A percentile compares a stretch with the other conserved stretches of the same genome.
These are phyloP conservation scores for Paraleonurus japonicus DNA, from an alignment of 257 asterid genomes.

Conservation along the genomic window DNA sequence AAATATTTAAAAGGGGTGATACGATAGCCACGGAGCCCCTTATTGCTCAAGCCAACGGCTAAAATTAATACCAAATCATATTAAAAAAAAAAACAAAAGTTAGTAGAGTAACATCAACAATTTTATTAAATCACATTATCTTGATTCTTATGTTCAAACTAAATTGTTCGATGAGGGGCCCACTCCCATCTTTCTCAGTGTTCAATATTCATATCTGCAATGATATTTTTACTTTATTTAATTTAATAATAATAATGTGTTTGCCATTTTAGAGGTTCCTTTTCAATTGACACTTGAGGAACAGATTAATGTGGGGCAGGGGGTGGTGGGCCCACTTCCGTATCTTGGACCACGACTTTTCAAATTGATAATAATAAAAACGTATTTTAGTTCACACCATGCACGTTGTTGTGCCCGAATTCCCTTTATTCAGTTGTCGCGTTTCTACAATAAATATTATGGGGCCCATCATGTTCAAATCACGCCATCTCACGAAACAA, in stretches of 20 bases:
- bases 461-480: neutral
- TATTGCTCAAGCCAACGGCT: too few species aligned
- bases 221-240: neutral
- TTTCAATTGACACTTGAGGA: constrained; percentile 19
- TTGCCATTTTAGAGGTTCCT: constrained; percentile 3
- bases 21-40: too few species aligned
- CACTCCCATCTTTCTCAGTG: constrained; percentile 16
- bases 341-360: constrained; percentile 31
- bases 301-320: constrained; percentile 10
- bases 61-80: too few species aligned
- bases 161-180: constrained; percentile 19
- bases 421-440: constrained; percentile 20
- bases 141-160: neutral
- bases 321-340: constrained; percentile 15
- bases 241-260: neutral
- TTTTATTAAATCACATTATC: constrained; percentile 5
- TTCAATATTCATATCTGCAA: neutral
- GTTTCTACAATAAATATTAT: neutral
- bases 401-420: constrained; percentile 25
- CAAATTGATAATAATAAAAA: neutral
- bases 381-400: constrained; percentile 25
- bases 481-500: neutral
- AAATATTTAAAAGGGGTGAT: too few species aligned
- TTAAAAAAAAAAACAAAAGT: neutral
- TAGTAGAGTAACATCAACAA: constrained; percentile 24